phyloP scores from a whole-genome alignment of 2,329 filamentous ascomycete species.

The Trichoderma endophyticum region DNA sequence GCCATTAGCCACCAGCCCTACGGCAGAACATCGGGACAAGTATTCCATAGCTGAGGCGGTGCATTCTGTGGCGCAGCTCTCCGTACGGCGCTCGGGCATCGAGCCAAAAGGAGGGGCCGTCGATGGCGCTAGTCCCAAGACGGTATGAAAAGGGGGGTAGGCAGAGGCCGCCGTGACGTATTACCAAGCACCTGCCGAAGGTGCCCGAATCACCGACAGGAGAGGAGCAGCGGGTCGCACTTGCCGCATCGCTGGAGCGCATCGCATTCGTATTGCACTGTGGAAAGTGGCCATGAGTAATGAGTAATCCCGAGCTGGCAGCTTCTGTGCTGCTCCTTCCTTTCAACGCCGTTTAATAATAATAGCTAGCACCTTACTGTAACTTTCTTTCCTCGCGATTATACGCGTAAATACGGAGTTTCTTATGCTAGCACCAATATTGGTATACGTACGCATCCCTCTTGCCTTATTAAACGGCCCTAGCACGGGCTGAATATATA shows the following conservation, averaged over 20 bases:
- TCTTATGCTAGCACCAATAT: background rate
- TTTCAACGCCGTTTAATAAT: background rate
- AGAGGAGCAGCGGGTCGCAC: background rate
- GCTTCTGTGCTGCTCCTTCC: background rate
- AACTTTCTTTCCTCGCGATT: background rate
- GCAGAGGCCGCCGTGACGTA: constrained; percentile 15
- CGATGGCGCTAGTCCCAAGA: background rate
- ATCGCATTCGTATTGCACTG: background rate
- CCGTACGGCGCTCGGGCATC: background rate
- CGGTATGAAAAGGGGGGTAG: background rate
- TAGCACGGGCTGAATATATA: background rate
- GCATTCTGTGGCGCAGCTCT: background rate
- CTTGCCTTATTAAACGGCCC: background rate
- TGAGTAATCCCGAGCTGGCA: background rate
- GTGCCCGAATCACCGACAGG: constrained; percentile 13
- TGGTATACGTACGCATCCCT: constrained; percentile 5
- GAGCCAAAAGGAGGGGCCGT: background rate
- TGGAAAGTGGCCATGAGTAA: background rate
- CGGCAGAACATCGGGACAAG: background rate
- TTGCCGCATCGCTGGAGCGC: background rate
- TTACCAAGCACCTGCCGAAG: constrained; percentile 17
- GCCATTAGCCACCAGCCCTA: background rate
- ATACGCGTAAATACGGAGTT: constrained; percentile 6
- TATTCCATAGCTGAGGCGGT: background rate
- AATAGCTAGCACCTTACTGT: background rate